Base-by-base conservation (phyloP, 331 rosid species). In the Dryas integrifolia region DNA sequence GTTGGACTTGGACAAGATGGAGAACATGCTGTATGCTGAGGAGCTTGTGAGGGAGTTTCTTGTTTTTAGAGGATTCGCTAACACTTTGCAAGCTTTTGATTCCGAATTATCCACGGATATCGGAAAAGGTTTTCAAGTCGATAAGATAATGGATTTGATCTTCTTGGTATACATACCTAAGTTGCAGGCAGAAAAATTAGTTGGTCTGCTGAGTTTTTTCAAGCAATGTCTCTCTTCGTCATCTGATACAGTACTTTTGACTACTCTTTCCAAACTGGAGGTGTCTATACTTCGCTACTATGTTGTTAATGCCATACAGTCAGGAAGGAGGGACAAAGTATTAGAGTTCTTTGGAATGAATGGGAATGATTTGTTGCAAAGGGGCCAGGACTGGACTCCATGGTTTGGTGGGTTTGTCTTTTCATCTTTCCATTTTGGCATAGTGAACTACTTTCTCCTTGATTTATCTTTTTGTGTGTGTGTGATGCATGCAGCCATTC, bases 21-120 rank as follows among this genome's bases (percentile, higher is more conserved):
- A 91, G 91, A 91, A 89, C 74, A 88, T 94, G 92, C 90, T 58
- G 77, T 88, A 91, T 61, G 97, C 96, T 0, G 98, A 94, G 80
- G 98, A 94, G 86, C 86, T 94, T 66, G 92, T 91, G 63, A 78
- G 97, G 77, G 98, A 94, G 79, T 94, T 91, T 81, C 95, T 94
- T 48, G 86, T 91, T 7, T 94, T 94, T 69, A 80, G 96, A 66
- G 98, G 98, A 79, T 89, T 94, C 79, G 85, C 92, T 50, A 88
- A 78, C 77, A 84, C 96, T 4, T 88, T 94, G 82, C 90, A 91
- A 86, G 70, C 90, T 65, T 94, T 85, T 73, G 97, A 94, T 53
- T 71, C 73, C 9, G 97, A 94, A 81, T 83, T 94, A 72, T 80
- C 83, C 3, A 78, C 96, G 4, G 97, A 94, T 72, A 82, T 91